phyloP scores from a whole-genome alignment of 2,329 filamentous ascomycete species.

The Tolypocladium paradoxum region DNA sequence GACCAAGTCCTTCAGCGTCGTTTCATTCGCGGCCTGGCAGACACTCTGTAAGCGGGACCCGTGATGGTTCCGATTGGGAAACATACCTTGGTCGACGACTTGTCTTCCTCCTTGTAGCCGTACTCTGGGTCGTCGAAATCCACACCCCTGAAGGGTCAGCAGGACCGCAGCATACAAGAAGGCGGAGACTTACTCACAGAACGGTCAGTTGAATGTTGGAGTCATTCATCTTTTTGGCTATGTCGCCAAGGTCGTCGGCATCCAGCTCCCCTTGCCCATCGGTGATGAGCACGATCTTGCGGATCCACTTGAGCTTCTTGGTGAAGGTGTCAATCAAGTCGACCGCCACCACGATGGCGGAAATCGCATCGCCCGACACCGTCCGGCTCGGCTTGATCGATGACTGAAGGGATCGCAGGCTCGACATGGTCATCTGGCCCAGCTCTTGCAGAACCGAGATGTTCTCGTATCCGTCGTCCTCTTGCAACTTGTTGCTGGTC shows the following conservation, averaged over 20 bases:
- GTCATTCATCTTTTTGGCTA: conserved; percentile 63
- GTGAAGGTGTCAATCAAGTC: conserved; percentile 75
- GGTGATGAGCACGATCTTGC: conserved; percentile 76
- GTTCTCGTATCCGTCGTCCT: conserved; percentile 67
- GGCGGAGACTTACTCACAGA: conserved; percentile 54
- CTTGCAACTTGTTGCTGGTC: conserved; percentile 57
- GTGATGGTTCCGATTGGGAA: too few species aligned
- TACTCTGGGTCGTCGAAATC: conserved; percentile 91
- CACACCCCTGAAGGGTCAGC: conserved; percentile 50
- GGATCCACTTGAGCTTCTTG: conserved; percentile 70
- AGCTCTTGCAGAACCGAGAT: conserved; percentile 70
- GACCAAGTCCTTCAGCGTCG: conserved; percentile 50
- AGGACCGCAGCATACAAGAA: neutral
- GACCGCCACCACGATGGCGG: conserved; percentile 74
- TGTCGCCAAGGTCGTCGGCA: conserved; percentile 56
- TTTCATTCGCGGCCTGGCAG: conserved; percentile 52
- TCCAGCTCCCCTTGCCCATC: conserved; percentile 68
- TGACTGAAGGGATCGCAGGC: conserved; percentile 54
- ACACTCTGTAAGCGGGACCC: neutral
- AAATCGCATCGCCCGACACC: conserved; percentile 70
- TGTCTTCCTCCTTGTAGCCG: conserved; percentile 86
- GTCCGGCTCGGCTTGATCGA: conserved; percentile 58
- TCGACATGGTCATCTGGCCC: conserved; percentile 49
- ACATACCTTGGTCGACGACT: conserved; percentile 56
- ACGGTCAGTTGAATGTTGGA: conserved; percentile 69